Base-by-base conservation (phyloP, 257 asterid species). In the Pogostemon cablin region DNA sequence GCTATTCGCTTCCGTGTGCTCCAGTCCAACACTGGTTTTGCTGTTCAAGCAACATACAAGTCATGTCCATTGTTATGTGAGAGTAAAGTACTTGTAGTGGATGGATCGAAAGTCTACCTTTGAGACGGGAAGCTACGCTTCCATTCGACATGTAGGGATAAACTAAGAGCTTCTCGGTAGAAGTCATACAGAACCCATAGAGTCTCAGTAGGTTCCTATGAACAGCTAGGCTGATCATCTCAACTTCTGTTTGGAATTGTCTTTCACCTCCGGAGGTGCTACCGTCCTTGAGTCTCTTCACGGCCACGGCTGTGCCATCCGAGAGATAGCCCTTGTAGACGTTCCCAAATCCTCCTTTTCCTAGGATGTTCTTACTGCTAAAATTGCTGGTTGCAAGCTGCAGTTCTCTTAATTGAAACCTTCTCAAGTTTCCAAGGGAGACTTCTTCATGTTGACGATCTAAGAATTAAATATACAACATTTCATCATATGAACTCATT, bases 111-210 rank as follows among this genome's bases (percentile, higher is more conserved):
- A 37, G 7, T 32, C 1, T 75, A 93, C 99, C 90, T 89, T 87
- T 91, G 78, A 95, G 98, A 37, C 99, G 99, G 0, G 89, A 88
- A 57, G 99, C 97, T n/a, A 95, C 97, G 10, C 98, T 89, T 62
- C 99, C 99, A 50, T 95, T 95, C 5, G 97, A 84, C 99, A 95
- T 95, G 74, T 81, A 91, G 20, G 99, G 99, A 74, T 91, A 91
- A 54, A 95, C 97, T 46, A 95, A 47, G 59, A 95, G 97, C 76
- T 90, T 89, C 77, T 95, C 99, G 0, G 86, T 81, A 12, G 93
- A 57, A 4, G 99, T 95, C 93, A 91, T 84, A 62, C 98, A 95
- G 68, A 95, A 95, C 0, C 99, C 99, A 0, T 85, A 83, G 8
- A 95, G 64, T 67, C 89, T 80, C 41, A 95, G 95, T 81, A 95